Evolutionary conservation across 2,329 filamentous ascomycete species (phyloP), one percentile per base, ranked within the genome.

Genomic region (Alternaria longipes): DNA sequence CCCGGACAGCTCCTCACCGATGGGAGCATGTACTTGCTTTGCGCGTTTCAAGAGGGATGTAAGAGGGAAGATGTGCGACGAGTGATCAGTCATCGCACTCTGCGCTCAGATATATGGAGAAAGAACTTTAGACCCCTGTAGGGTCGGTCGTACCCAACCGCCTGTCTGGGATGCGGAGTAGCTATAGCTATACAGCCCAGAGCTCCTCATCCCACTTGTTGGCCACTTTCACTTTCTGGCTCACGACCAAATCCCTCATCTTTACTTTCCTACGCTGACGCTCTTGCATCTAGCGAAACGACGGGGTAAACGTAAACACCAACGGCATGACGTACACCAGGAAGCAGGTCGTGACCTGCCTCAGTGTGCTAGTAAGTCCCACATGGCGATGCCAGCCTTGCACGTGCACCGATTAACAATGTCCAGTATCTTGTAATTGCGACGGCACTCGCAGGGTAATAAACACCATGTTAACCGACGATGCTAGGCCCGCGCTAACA

Each of bases 381-480:
- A n/a, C 42, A 18, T 4, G 8, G 11, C 5, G 11, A 24, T 24
- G 32, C 14, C 34, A 36, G 30, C 11, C 11, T n/a, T 12, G 32
- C 46, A 38, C 46, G 46, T 38, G 46, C 46, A 0, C 20, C 18
- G 8, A 40, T n/a, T 40, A 54, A 62, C 49, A 42, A 51, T 9
- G 24, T n/a, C 36, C 58, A 83, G 81, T 82, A 81, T 63, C 79
- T 83, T 53, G 62, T 80, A 59, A 62, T 75, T 51, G 73, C 80
- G 56, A 81, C 80, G 8, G 73, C 73, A 14, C 67, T 83, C 45
- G 79, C 80, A 51, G 79, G 72, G 74, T 78, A 72, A 38, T 50
- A 18, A 20, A 12, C 24, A 51, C 1, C 30, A 20, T 41, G 18
- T 14, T 46, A 46, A 20, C 18, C 9, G 54, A 28, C 38, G 8